Evolutionary conservation across 148 eudicot genomes (phyloP).

Genomic region (Nepenthes gracilis): DNA sequence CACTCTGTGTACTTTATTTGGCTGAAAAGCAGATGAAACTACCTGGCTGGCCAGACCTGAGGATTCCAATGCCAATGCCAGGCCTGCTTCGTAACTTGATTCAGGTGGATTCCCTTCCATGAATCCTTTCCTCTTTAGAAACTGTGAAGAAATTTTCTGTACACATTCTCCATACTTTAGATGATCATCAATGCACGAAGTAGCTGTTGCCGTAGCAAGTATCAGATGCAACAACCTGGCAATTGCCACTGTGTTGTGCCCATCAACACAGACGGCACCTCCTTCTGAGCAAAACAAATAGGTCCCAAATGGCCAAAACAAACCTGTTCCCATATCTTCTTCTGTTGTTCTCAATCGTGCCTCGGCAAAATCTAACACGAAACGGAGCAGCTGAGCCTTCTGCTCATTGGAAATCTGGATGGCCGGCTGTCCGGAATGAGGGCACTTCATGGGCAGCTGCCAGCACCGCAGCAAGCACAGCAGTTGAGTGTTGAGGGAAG

Average conservation of each 20-base stretch:
- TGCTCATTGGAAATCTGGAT: constrained; percentile 21
- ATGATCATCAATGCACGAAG: constrained; percentile 48
- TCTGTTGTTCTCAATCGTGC: constrained; percentile 10
- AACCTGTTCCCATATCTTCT: constrained; percentile 3
- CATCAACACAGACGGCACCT: constrained; percentile 65
- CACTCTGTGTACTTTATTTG: no score
- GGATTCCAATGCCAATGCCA: constrained; percentile 53
- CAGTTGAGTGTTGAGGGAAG: constrained; percentile 30
- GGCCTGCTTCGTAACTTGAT: constrained; percentile 64
- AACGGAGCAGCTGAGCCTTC: constrained; percentile 25
- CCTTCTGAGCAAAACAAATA: constrained; percentile 53
- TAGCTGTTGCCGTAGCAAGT: constrained; percentile 35
- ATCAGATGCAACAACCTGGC: constrained; percentile 53
- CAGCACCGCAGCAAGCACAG: constrained; percentile 36
- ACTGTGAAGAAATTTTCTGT: constrained; percentile 24
- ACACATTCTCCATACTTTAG: constrained; percentile 46
- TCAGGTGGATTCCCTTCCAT: constrained; percentile 20
- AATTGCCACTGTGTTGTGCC: constrained; percentile 24
- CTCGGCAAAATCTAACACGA: constrained; percentile 25
- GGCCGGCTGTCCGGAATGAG: constrained; percentile 7
- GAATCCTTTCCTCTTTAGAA: constrained; percentile 28
- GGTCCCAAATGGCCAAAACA: constrained; percentile 71
- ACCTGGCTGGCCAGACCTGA: constrained; percentile 45
- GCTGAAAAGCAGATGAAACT: neutral
- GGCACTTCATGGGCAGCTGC: constrained; percentile 26